phyloP scores from a whole-genome alignment of 2,329 filamentous ascomycete genomes.

The Colletotrichum endophyticum region DNA sequence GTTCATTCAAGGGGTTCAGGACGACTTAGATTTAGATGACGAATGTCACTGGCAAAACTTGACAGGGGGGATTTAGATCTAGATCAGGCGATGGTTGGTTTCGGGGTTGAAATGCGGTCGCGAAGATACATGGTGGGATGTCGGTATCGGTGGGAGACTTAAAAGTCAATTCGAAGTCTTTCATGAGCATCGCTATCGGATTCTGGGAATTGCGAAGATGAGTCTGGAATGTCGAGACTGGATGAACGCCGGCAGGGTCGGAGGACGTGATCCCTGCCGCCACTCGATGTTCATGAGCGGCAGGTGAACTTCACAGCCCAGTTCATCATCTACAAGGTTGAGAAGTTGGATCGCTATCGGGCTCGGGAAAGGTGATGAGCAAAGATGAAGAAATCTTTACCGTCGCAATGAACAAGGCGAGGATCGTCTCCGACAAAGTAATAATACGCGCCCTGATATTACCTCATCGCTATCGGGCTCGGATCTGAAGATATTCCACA shows the following conservation, averaged over 20 bases:
- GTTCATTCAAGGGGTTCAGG: rapidly evolving
- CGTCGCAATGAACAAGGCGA: not conserved
- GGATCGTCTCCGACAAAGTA: not conserved
- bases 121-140: not conserved
- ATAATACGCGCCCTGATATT: not conserved
- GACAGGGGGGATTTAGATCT: not conserved
- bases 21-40: not conserved
- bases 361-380: not conserved
- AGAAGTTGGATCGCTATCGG: not conserved
- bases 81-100: rapidly evolving
- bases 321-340: rapidly evolving
- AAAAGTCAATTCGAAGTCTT: rapidly evolving
- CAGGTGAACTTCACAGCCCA: not conserved
- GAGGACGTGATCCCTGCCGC: not conserved
- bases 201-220: rapidly evolving
- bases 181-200: not conserved
- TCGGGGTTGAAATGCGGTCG: rapidly evolving
- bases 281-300: rapidly evolving
- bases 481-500: not conserved
- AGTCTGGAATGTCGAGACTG: not conserved
- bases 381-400: too few species aligned
- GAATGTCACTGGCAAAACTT: not conserved
- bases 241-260: not conserved
- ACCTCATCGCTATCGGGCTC: not conserved
- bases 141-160: not conserved